Base-by-base conservation (phyloP, 768 basidiomycete species). In the Suillus ampliporus region DNA sequence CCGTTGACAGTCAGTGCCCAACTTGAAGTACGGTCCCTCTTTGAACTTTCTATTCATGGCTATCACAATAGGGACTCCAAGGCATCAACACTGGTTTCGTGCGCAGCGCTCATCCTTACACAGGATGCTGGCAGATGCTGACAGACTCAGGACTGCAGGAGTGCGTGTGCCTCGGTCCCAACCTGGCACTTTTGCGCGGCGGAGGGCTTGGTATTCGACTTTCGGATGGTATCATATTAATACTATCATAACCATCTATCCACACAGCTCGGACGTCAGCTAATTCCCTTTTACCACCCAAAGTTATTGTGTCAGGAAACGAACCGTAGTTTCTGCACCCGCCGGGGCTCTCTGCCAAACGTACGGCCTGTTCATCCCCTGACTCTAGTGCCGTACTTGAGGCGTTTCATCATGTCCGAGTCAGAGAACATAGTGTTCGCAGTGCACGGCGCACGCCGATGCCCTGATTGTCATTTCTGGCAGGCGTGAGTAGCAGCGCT, bases 1-100 rank as follows among this genome's bases (percentile, higher is more conserved):
- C 50, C 19, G 31, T 51, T 51, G 50, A 51, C 31, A 51, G 50
- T 31, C 50, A 51, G 31, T 34, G 50, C 50, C 50, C 50, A 51
- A 5, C 19, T 31, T 8, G 19, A 26, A 19, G 31, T 34, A 28
- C 50, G 50, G 9, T 26, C n/a, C 19, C 43, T 40, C 54, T 40
- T 56, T 26, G 17, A 15, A 40, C 26, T 19, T 56, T 28, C 17
- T 21, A 35, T 56, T 17, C 37, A 40, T 34, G 26, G 13, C 38
- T 26, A 40, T n/a, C 10, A 40, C 23, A 41, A 40, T 15, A 19
- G 26, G n/a, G n/a, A 26, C 23, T 56, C 53, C 53, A 14, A 38
- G 37, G 21, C 15, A 40, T 26, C 37, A 17, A 56, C 53, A 37
- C 52, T 19, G 52, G 52, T 53, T 53, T 53, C n/a, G n/a, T 21